A percentile compares a stretch with the other conserved stretches of the same genome.
Evolutionary conservation across 768 basidiomycete genomes (phyloP).

Genomic region (Termitomyces sp.): DNA sequence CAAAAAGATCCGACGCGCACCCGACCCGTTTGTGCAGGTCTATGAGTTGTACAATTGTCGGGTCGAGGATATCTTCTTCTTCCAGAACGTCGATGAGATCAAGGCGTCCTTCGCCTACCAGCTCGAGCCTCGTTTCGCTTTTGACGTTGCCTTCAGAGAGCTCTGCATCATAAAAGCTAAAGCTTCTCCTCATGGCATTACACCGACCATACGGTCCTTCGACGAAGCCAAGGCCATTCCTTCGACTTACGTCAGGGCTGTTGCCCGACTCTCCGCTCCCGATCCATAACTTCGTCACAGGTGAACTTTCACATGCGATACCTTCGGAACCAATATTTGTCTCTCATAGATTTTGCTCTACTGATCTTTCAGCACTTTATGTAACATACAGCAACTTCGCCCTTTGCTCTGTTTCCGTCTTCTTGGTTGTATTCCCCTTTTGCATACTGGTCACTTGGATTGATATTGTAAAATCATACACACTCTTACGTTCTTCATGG

Average conservation of each 20-base stretch:
- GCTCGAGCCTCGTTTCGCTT: conserved; percentile 33
- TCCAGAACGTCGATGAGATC: conserved; percentile 32
- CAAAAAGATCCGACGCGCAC: conserved; percentile 10
- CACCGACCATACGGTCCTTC: conserved; percentile 27
- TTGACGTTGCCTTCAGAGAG: conserved; percentile 45
- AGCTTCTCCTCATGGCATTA: conserved; percentile 26
- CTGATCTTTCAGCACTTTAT: not conserved
- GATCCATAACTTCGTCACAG: not conserved
- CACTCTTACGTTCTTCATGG: not conserved
- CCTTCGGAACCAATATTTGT: not conserved
- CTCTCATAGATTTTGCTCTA: not conserved
- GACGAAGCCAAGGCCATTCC: conserved; percentile 34
- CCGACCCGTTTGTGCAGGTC: conserved; percentile 20
- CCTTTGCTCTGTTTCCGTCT: not conserved
- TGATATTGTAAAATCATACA: not conserved
- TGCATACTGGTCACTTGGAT: not conserved
- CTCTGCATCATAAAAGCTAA: conserved; percentile 53
- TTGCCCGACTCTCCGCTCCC: conserved; percentile 8
- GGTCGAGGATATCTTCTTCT: conserved; percentile 19
- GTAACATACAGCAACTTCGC: not conserved
- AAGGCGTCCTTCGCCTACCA: conserved; percentile 56
- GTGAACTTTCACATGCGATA: not conserved
- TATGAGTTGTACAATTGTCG: conserved; percentile 23
- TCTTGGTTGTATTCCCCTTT: not conserved
- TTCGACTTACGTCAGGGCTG: conserved; percentile 20